These are phyloP conservation scores for Lactarius hatsudake DNA, from an alignment of 768 basidiomycete genomes.

Conservation along the genomic window DNA sequence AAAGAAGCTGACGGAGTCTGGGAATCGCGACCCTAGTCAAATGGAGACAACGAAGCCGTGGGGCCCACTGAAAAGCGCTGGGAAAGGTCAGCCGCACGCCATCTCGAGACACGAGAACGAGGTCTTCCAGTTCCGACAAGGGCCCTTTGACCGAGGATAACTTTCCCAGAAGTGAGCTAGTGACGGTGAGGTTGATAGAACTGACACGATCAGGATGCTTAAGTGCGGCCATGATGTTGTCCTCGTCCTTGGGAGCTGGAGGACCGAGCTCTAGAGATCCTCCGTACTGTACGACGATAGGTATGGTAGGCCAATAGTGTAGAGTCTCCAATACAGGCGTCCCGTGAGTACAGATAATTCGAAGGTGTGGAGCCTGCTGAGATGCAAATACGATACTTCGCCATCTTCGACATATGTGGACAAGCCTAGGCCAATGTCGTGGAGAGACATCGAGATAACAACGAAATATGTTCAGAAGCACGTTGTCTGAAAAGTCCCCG, in stretches of 20 bases:
- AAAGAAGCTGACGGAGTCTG: neutral
- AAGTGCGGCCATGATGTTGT: neutral
- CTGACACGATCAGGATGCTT: neutral
- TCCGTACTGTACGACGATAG: neutral
- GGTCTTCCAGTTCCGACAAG: neutral
- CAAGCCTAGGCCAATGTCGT: too few relatives aligned
- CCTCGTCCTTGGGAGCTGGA: neutral
- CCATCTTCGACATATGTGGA: too few relatives aligned
- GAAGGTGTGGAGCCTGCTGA: too few relatives aligned
- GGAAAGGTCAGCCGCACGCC: neutral
- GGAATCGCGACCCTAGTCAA: neutral
- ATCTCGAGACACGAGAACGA: neutral
- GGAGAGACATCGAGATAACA: too few relatives aligned
- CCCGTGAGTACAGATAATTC: too few relatives aligned
- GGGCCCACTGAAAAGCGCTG: neutral
- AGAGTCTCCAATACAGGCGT: too few relatives aligned
- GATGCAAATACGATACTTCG: too few relatives aligned
- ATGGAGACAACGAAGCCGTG: neutral
- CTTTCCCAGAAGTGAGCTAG: neutral
- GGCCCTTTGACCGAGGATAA: neutral
- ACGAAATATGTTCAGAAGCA: too few relatives aligned
- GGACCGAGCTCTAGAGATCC: neutral
- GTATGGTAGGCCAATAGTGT: neutral
- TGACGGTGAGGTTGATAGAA: neutral
- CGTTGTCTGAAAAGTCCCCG: too few relatives aligned